Evolutionary conservation across 495 filamentous ascomycete genomes (phyloP).

Genomic region (Trichoderma gamsii): DNA sequence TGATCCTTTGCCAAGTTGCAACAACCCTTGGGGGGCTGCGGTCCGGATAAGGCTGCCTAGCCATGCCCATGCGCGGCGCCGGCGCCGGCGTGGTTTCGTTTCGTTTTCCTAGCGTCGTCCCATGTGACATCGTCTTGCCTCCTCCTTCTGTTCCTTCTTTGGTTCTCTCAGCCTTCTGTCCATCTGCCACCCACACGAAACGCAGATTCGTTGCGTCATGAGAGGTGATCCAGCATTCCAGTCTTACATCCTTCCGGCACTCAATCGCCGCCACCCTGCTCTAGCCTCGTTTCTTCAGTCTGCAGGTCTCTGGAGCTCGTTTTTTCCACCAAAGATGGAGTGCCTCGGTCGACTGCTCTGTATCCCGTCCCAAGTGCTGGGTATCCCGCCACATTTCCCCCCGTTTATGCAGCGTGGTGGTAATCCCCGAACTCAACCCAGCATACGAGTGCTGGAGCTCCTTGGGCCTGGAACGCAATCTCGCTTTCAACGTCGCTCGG

Average conservation of each 20-base stretch:
- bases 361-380: not conserved
- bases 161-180: not conserved
- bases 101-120: not conserved
- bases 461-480: not conserved
- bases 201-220: not conserved
- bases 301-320: not conserved
- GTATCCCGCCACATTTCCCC: not conserved
- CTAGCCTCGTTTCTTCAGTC: not conserved
- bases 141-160: not conserved
- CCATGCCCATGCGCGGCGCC: not conserved
- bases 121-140: not conserved
- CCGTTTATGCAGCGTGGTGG: conserved; percentile 3
- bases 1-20: conserved; percentile 12
- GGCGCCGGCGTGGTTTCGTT: not conserved
- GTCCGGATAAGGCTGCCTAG: conserved; percentile 3
- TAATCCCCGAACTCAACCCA: not conserved
- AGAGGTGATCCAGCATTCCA: not conserved
- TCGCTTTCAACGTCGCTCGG: conserved; percentile 1
- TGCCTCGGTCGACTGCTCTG: not conserved
- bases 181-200: not conserved
- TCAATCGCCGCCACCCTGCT: not conserved
- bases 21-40: not conserved
- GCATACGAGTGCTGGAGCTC: not conserved
- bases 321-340: not conserved
- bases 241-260: not conserved